These are phyloP conservation scores for Aspergillus fumigatiaffinis DNA, from an alignment of 2,329 filamentous ascomycete species.

Conservation along the genomic window DNA sequence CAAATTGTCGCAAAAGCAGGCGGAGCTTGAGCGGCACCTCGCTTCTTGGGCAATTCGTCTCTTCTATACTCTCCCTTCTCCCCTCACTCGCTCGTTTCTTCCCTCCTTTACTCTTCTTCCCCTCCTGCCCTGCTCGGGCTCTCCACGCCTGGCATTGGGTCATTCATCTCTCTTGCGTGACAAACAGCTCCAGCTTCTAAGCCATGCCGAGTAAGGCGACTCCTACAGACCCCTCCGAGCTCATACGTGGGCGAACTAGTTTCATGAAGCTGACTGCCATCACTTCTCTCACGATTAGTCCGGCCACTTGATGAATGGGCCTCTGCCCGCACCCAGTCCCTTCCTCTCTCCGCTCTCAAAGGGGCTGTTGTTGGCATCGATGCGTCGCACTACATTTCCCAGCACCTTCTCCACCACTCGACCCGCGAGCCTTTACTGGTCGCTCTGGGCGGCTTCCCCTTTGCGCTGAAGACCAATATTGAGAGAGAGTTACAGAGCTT, in stretches of 20 bases:
- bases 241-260: background rate
- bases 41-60: background rate
- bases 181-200: slow-evolving; percentile 20
- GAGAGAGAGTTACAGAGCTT: slow-evolving; percentile 72
- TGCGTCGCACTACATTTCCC: slow-evolving; percentile 81
- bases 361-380: slow-evolving; percentile 78
- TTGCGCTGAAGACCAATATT: slow-evolving; percentile 71
- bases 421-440: slow-evolving; percentile 83
- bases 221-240: slow-evolving; percentile 2
- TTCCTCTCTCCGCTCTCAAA: slow-evolving; percentile 66
- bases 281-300: slow-evolving; percentile 28
- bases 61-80: background rate
- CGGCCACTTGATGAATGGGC: slow-evolving; percentile 57
- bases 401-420: slow-evolving; percentile 65
- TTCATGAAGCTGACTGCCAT: slow-evolving; percentile 1
- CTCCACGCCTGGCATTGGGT: slow-evolving; percentile 28
- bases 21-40: background rate
- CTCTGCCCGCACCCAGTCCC: slow-evolving; percentile 50
- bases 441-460: slow-evolving; percentile 82
- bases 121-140: slow-evolving; percentile 12
- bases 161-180: slow-evolving; percentile 18
- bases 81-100: slow-evolving; percentile 1
- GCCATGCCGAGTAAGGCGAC: slow-evolving; percentile 36
- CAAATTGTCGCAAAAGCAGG: slow-evolving; percentile 1
- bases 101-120: background rate